Percentiles rank a stretch among this genome's conserved stretches.
Evolutionary conservation across 1,284 basidiomycete species (phyloP).

Genomic region (Puccinia triticina): DNA sequence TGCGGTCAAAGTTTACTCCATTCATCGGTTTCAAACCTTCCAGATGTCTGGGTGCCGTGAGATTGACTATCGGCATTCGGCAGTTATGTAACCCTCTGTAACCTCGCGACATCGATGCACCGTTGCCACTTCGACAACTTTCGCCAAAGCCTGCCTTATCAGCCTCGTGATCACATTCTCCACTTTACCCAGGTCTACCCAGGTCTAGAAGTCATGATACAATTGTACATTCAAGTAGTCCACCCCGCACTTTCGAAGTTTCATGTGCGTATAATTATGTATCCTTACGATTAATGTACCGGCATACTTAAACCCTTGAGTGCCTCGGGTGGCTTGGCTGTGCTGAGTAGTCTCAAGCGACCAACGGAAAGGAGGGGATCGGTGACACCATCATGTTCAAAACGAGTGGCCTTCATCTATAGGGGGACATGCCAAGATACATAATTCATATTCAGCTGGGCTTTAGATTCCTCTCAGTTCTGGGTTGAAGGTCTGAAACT

Average conservation of each 20-base stretch:
- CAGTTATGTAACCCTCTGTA: neutral
- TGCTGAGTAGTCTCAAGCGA: neutral
- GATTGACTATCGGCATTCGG: neutral
- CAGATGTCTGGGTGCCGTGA: neutral
- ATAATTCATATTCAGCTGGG: neutral
- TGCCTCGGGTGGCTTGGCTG: neutral
- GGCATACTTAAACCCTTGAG: neutral
- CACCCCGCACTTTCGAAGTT: slow-evolving; percentile 4
- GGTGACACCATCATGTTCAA: no score
- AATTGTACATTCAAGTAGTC: neutral
- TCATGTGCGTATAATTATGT: neutral
- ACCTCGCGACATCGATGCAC: neutral
- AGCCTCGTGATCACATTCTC: neutral
- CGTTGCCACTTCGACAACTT: neutral
- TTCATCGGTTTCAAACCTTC: neutral
- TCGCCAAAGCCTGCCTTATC: neutral
- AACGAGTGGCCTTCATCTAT: no score
- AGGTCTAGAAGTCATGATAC: neutral
- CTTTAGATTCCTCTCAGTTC: neutral
- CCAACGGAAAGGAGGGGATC: neutral
- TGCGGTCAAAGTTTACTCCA: neutral
- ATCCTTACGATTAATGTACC: neutral
- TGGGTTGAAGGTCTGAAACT: neutral
- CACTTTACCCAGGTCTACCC: neutral
- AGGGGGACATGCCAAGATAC: neutral